Base-by-base conservation (phyloP, 164 flowering plant species). In the Chimonanthus salicifolius region DNA sequence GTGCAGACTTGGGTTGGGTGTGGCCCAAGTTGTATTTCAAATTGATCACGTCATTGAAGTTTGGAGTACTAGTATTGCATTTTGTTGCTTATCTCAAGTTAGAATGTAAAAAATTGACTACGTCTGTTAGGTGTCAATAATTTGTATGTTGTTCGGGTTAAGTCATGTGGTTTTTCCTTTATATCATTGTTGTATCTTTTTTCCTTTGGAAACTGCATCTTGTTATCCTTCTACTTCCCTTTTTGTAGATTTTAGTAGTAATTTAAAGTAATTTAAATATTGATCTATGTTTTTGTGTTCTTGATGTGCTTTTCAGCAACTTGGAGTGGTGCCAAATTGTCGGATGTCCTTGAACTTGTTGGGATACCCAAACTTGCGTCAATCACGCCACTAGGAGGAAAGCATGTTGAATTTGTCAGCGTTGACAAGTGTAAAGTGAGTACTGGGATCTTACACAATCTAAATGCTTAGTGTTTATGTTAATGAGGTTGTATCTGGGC, bases 391-490 rank as follows among this genome's bases (percentile, higher is more conserved):
- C 78, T 80, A 62, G 98, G 99, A 76, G 98, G 99, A 77, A 91
- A 84, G 74, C 97, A 95, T 85, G 97, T 95, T 44, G 99, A 95
- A 71, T 95, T 95, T 85, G 88, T 90, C 20, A 95, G 99, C 81
- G 78, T 95, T 77, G 99, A 95, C 71, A 88, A 60, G 85, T 95
- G 99, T 75, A 95, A 95, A 95, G 99, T 94, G 80, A 72, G 74
- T 64, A 64, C 9, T 70, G 13, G 47, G 58, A 71, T 71, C 70
- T 15, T n/a, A 8, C 21, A 18, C 60, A 54, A 54, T 54, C 60
- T 11, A 5, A 11, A 54, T 54, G 11, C 60, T 54, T 4, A 9
- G 4, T 13, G 60, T 54, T 9, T 54, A 54, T 54, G 60, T 10
- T 13, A 54, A 54, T 13, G 16, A 13, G 33, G 33, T 1, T 33